These are phyloP conservation scores for Pleurotus tuber-regium DNA, from an alignment of 768 basidiomycete genomes.

Conservation along the genomic window DNA sequence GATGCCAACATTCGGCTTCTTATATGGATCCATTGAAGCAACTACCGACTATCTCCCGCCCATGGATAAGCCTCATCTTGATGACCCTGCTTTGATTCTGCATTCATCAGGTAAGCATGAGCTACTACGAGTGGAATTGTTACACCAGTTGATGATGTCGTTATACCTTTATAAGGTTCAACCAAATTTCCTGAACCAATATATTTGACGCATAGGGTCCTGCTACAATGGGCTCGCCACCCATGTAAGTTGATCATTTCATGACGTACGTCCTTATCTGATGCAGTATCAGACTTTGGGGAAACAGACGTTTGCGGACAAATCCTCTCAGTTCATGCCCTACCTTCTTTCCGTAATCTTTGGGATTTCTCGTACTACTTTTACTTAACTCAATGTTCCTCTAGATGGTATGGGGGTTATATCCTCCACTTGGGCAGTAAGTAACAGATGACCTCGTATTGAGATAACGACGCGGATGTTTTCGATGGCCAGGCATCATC, in stretches of 20 bases:
- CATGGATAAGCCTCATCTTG: no score
- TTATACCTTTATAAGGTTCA: constrained; percentile 16
- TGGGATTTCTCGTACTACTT: not conserved
- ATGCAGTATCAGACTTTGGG: constrained; percentile 17
- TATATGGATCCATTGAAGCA: no score
- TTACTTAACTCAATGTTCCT: constrained; percentile 9
- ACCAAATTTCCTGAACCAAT: constrained; percentile 26
- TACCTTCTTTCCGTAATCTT: constrained; percentile 21
- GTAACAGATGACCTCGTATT: not conserved
- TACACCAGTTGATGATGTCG: not conserved
- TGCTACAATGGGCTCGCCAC: constrained; percentile 13
- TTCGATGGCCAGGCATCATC: constrained; percentile 2
- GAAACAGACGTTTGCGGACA: constrained; percentile 23
- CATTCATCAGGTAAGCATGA: constrained; percentile 8
- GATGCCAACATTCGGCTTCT: no score
- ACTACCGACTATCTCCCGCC: no score
- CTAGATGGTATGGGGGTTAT: constrained; percentile 20
- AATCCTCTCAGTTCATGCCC: constrained; percentile 17
- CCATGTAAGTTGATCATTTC: not conserved
- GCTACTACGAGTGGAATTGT: no score
- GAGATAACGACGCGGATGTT: not conserved
- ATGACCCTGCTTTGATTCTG: not conserved
- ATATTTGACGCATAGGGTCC: constrained; percentile 13
- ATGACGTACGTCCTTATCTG: not conserved
- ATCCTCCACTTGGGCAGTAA: constrained; percentile 13